Evolutionary conservation across 805 yeast genomes (phyloP), one percentile per base, ranked within the genome.

Genomic region (Saccharomycopsis capsularis): DNA sequence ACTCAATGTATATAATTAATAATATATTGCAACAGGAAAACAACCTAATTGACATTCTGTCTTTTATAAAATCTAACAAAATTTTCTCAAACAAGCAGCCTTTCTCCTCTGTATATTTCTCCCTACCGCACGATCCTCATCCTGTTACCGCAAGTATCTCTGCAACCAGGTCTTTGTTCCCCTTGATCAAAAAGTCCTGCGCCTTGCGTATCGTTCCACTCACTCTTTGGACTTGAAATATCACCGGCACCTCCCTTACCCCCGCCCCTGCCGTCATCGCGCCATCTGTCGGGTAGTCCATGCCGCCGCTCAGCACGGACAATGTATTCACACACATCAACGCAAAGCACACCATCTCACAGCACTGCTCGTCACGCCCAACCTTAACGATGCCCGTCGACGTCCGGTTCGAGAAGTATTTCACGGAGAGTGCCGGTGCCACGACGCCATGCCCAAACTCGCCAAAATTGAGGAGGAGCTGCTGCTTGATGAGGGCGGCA

Each of bases 171-270:
- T 30, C 36, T 13, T 40, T 44, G 25, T 51, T 40, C n/a, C 38
- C 25, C 5, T 38, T 39, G 16, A 52, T 52, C 43, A 52, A 43
- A 32, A 40, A 49, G n/a, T 46, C 51, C 34, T 52, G 53, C 3
- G 51, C 51, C 34, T 52, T 52, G 13, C 40, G 41, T 2, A 52
- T 52, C 3, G 55, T 52, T 16, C 55, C 55, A 34, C 54, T 46
- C 11, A 47, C 42, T 25, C 51, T 16, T 23, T 34, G 23, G 9
- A 52, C 40, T 19, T 44, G 44, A 7, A 52, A 21, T 4, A 22
- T 22, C 18, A 50, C 50, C 22, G 19, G 19, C 23, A 19, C 43
- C 42, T 5, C 24, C 44, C 9, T 46, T 39, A 11, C 21, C 23
- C n/a, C 32, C 37, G n/a, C 19, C 19, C 18, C 25, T n/a, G 5